A percentile compares a stretch with the other conserved stretches of the same genome.
Conservation (phyloP, 2,329 filamentous ascomycete species). For the Paramyrothecium roridum region DNA sequence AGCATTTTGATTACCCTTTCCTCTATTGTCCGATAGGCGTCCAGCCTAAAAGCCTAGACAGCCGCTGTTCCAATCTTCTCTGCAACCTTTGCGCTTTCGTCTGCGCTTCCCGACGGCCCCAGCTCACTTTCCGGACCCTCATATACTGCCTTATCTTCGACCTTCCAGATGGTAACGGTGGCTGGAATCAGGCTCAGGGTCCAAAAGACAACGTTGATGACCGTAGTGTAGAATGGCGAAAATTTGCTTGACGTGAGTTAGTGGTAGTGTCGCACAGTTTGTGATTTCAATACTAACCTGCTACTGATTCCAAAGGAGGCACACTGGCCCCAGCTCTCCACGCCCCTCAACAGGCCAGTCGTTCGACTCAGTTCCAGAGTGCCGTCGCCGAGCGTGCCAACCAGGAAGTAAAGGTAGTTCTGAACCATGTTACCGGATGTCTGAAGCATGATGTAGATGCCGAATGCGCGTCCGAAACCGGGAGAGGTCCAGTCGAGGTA, state of each 20-base stretch:
- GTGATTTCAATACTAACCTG: no score
- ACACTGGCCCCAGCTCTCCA: constrained; percentile 18
- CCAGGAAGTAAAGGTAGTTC: constrained; percentile 13
- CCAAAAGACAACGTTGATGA: constrained; percentile 19
- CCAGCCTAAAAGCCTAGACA: background rate
- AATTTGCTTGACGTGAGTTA: constrained; percentile 13
- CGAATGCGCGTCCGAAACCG: constrained; percentile 17
- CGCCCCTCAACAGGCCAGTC: constrained; percentile 13
- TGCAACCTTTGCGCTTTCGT: background rate
- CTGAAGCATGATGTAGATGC: constrained; percentile 17
- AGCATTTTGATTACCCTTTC: no score
- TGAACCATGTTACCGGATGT: constrained; percentile 10
- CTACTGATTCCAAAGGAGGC: constrained; percentile 18
- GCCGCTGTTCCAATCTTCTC: background rate
- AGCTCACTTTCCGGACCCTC: background rate
- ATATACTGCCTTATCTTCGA: constrained; percentile 7
- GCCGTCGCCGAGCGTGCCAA: constrained; percentile 14
- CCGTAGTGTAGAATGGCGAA: constrained; percentile 17
- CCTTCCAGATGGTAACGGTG: constrained; percentile 11
- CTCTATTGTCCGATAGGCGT: background rate
- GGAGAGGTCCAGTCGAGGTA: constrained; percentile 12
- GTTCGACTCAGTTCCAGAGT: constrained; percentile 14
- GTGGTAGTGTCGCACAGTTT: no score
- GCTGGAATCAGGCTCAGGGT: constrained; percentile 15
- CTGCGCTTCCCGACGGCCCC: background rate